Base-by-base conservation (phyloP, 2,329 filamentous ascomycete genomes). In the Diplodia mutila region DNA sequence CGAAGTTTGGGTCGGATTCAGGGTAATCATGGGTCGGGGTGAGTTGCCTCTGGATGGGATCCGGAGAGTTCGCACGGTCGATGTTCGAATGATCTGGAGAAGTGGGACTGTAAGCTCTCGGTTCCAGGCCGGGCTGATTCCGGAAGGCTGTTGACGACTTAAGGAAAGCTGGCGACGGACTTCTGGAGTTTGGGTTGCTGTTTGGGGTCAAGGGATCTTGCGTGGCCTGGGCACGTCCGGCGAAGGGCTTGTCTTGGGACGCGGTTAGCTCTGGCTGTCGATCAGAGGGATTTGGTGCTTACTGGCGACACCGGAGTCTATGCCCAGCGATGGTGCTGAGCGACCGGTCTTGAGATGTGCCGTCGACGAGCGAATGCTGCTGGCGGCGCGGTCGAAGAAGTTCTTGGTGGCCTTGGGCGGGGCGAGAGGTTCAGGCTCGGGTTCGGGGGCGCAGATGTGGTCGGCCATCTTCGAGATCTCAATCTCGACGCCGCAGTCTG, bases 391-490 rank as follows among this genome's bases (percentile, higher is more conserved):
- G 66, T 75, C 74, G 34, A 79, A 70, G 48, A 74, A 75, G 23
- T 64, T 61, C 63, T 63, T 55, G 2, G 75, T 70, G 4, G 73
- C 70, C 32, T 67, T 52, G 55, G 70, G 70, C 11, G 54, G 54
- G 2, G 54, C 54, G 5, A 42, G 21, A 46, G 63, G 51, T 68
- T 53, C 68, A 6, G 42, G 55, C 34, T 48, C 42, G 2, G 54
- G 52, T 4, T 39, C 54, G 55, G 54, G 23, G 6, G 37, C 34
- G 78, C 93, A 97, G 69, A 92, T 78, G 82, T 97, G 93, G 70
- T 96, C 92, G 69, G 92, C 92, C 90, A 97, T 91, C 78, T 89
- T 83, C 49, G 91, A 90, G 72, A 97, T 95, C 75, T 94, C 90
- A 69, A 97, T 91, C 74, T 94, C 87, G 65, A 75, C 73, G 53